Conservation (phyloP, 495 filamentous ascomycete species). For the Sabuloglossum arenarium region DNA sequence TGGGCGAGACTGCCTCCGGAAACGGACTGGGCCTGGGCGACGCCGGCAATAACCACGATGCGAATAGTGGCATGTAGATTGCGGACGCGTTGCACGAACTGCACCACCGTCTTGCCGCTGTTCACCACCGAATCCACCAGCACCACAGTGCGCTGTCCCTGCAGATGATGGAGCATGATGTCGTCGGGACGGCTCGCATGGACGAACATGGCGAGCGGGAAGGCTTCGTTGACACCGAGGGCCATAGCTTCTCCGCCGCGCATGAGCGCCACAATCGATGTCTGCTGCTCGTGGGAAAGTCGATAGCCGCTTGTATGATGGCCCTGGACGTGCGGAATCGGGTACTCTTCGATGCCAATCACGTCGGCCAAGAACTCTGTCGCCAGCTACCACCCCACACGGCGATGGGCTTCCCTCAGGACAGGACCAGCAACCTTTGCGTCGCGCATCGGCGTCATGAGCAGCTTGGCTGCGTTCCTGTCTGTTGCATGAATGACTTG, state of each 20-base stretch:
- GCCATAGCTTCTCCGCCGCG: conserved; percentile 48
- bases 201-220: conserved; percentile 31
- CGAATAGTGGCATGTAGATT: conserved; percentile 20
- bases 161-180: conserved; percentile 23
- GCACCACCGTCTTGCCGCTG: conserved; percentile 27
- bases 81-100: conserved; percentile 33
- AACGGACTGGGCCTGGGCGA: conserved; percentile 27
- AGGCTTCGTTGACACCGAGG: conserved; percentile 34
- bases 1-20: conserved; percentile 12
- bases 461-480: conserved; percentile 25
- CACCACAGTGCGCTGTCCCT: conserved; percentile 22
- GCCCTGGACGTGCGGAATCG: conserved; percentile 34
- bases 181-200: conserved; percentile 30
- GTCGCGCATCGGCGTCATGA: conserved; percentile 37
- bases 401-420: conserved; percentile 29
- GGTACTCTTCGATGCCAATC: conserved; percentile 30
- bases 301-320: conserved; percentile 27
- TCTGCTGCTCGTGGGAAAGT: conserved; percentile 27
- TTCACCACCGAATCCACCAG: conserved; percentile 45
- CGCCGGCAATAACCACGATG: conserved; percentile 35
- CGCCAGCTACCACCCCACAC: conserved; percentile 33
- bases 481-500: conserved; percentile 25
- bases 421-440: conserved; percentile 22
- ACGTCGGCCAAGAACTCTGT: conserved; percentile 25
- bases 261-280: conserved; percentile 41